These are phyloP conservation scores for Termitomyces sp. DNA, from an alignment of 768 basidiomycete genomes.

Conservation along the genomic window DNA sequence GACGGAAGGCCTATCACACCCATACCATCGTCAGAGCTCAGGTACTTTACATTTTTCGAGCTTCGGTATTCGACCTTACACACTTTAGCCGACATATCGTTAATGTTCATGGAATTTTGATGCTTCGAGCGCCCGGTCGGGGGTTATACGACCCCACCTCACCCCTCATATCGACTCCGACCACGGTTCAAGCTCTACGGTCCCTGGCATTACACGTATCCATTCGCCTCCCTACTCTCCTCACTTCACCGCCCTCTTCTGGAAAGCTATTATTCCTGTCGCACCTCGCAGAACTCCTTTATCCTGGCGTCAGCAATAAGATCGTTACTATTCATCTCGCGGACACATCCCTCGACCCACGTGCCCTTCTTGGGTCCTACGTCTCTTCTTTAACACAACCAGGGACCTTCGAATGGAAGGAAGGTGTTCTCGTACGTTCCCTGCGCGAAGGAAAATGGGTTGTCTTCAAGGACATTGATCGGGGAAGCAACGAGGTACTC, in stretches of 20 bases:
- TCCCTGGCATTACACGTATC: conserved; percentile 61
- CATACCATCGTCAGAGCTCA: conserved; percentile 46
- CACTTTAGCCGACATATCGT: conserved; percentile 46
- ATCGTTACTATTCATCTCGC: conserved; percentile 87
- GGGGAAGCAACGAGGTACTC: conserved; percentile 84
- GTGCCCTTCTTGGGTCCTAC: conserved; percentile 90
- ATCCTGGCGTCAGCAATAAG: conserved; percentile 57
- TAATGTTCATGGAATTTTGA: conserved; percentile 62
- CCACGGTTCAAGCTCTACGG: conserved; percentile 54
- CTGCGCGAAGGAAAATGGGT: conserved; percentile 92
- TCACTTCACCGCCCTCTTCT: conserved; percentile 82
- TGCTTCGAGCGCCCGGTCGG: conserved; percentile 43
- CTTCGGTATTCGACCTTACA: neutral
- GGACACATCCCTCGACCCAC: conserved; percentile 92
- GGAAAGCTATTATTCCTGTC: conserved; percentile 82
- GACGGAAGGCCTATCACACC: conserved; percentile 27
- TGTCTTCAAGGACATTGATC: conserved; percentile 89
- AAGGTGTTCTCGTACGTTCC: conserved; percentile 86
- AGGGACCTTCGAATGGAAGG: conserved; percentile 94
- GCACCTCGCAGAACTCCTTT: conserved; percentile 65
- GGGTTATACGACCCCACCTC: conserved; percentile 19
- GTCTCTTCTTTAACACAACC: conserved; percentile 78
- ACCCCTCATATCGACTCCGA: conserved; percentile 57
- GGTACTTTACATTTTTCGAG: conserved; percentile 34
- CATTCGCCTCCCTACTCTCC: conserved; percentile 67